Conservation (phyloP, 352 stramenopile species). For the Phytophthora agathidicida region DNA sequence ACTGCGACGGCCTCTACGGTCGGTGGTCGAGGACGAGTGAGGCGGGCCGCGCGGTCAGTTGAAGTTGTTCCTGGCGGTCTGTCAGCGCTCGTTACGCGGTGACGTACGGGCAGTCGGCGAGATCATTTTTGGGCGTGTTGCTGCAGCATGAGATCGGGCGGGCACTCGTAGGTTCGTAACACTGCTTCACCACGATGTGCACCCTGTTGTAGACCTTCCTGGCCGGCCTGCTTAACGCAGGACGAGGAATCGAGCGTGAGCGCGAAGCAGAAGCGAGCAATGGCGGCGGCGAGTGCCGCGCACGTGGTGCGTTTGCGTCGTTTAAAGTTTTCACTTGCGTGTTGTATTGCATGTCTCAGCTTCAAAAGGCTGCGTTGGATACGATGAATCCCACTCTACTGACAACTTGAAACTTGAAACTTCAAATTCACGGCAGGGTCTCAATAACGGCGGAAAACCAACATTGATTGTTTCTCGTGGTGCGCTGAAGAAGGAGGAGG, state of each 20-base stretch:
- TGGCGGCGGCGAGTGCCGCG: not conserved
- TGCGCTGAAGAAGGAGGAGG: too few relatives aligned
- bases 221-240: too few relatives aligned
- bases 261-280: too few relatives aligned
- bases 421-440: conserved; percentile 7
- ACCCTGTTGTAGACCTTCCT: not conserved
- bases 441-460: too few relatives aligned
- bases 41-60: conserved; percentile 9
- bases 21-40: too few relatives aligned
- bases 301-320: conserved; percentile 7
- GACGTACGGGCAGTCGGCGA: conserved; percentile 10
- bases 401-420: conserved; percentile 25
- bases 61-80: conserved; percentile 17
- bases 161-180: conserved; percentile 3
- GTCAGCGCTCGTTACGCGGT: not conserved
- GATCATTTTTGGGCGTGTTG: not conserved
- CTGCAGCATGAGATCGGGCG: conserved; percentile 15
- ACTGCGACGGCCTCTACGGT: too few relatives aligned
- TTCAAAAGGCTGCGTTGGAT: conserved; percentile 25
- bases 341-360: conserved; percentile 34
- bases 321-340: not conserved
- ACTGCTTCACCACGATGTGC: conserved; percentile 16
- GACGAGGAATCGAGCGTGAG: too few relatives aligned
- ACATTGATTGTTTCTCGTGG: too few relatives aligned
- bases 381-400: conserved; percentile 20